These are phyloP conservation scores for Mesotaenium endlicherianum DNA, from an alignment of 139 green algal genomes.

Conservation along the genomic window DNA sequence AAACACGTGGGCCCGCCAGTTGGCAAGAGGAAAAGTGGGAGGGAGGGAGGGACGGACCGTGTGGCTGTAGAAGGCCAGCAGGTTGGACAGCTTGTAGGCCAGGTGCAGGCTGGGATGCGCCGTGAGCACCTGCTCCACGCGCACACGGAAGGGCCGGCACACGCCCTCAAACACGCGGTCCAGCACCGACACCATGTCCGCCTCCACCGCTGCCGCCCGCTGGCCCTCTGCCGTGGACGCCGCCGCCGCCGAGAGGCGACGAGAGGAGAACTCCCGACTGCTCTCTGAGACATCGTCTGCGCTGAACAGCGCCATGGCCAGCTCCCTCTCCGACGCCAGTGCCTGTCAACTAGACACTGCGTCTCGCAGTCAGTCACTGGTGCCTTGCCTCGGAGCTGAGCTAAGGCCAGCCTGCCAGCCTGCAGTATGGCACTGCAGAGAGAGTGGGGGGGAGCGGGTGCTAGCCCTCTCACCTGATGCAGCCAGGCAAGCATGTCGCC, in stretches of 20 bases:
- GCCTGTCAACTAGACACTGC: too few relatives aligned
- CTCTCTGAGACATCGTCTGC: neutral
- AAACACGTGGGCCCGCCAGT: too few relatives aligned
- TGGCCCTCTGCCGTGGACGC: neutral
- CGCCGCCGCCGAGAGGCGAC: neutral
- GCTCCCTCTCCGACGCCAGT: constrained; percentile 84
- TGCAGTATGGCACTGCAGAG: neutral
- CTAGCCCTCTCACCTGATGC: constrained; percentile 68
- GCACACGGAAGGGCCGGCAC: constrained; percentile 86
- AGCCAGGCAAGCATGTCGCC: constrained; percentile 98
- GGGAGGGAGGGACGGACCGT: constrained; percentile 28
- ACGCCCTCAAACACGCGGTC: constrained; percentile 91
- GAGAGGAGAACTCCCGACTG: neutral
- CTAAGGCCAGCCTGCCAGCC: too few relatives aligned
- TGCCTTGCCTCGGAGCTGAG: too few relatives aligned
- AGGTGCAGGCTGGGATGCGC: constrained; percentile 27
- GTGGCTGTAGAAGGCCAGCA: constrained; percentile 50
- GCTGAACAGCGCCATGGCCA: constrained; percentile 83
- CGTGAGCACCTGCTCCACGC: constrained; percentile 52
- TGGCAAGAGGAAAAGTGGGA: neutral
- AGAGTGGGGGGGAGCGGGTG: neutral
- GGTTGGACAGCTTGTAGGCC: constrained; percentile 48
- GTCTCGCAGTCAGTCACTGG: too few relatives aligned
- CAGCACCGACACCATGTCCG: constrained; percentile 63
- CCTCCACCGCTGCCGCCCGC: neutral